Conservation (phyloP, 805 yeast genomes). For the Metschnikowia peoriensis region DNA sequence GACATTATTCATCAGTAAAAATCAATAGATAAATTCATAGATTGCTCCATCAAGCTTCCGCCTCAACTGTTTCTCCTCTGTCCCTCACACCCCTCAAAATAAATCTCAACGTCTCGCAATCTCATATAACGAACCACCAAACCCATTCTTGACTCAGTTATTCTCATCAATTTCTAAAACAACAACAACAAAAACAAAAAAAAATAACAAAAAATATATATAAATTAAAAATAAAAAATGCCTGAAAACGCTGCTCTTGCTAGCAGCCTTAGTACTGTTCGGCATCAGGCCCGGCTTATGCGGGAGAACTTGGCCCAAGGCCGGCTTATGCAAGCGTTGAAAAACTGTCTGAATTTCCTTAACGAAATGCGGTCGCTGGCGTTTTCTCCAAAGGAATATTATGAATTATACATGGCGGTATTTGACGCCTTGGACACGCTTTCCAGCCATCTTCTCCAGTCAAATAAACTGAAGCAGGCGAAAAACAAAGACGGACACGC, state of each 20-base stretch:
- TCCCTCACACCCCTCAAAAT: too few species aligned
- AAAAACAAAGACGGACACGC: slow-evolving; percentile 20
- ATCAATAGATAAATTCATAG: too few species aligned
- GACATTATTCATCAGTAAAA: too few species aligned
- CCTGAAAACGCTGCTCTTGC: slow-evolving; percentile 10
- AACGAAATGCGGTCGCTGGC: slow-evolving; percentile 76
- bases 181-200: not conserved
- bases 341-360: slow-evolving; percentile 79
- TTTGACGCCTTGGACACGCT: slow-evolving; percentile 78
- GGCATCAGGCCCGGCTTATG: slow-evolving; percentile 74
- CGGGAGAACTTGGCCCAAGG: slow-evolving; percentile 64
- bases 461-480: slow-evolving; percentile 62
- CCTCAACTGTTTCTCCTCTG: too few species aligned
- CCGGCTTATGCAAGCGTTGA: slow-evolving; percentile 80
- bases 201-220: too few species aligned
- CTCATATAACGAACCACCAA: too few species aligned
- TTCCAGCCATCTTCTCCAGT: slow-evolving; percentile 66
- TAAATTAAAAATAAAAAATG: too few species aligned
- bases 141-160: too few species aligned
- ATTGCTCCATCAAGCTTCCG: too few species aligned
- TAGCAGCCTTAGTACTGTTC: slow-evolving; percentile 43
- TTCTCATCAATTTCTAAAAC: not conserved
- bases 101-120: too few species aligned
- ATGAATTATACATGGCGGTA: slow-evolving; percentile 80
- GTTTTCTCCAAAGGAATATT: slow-evolving; percentile 86